Evolutionary conservation across 1,284 basidiomycete genomes (phyloP).

Genomic region (Papiliotrema laurentii): DNA sequence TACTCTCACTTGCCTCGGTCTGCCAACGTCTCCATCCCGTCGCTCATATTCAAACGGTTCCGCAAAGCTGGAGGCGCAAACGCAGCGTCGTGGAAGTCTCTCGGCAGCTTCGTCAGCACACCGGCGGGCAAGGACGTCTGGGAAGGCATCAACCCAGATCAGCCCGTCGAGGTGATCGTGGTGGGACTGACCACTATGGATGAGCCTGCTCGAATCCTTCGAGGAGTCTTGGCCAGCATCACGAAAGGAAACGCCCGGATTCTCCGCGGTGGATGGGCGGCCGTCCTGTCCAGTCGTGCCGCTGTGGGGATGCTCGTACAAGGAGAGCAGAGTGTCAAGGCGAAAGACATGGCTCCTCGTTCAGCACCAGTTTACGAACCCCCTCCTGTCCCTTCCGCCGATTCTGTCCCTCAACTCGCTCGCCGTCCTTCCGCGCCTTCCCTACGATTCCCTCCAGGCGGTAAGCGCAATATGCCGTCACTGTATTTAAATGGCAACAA

Average conservation of each 20-base stretch:
- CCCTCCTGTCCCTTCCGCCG: too few species aligned
- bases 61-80: conserved; percentile 59
- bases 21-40: conserved; percentile 76
- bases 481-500: too few species aligned
- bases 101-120: conserved; percentile 72
- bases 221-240: conserved; percentile 19
- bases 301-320: conserved; percentile 10
- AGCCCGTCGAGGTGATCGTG: conserved; percentile 48
- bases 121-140: conserved; percentile 63
- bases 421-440: conserved; percentile 31
- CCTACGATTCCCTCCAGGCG: conserved; percentile 9
- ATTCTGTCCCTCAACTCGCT: conserved; percentile 11
- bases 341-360: not conserved
- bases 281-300: conserved; percentile 12
- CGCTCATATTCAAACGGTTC: conserved; percentile 77
- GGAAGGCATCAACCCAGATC: conserved; percentile 51
- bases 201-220: conserved; percentile 20
- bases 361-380: too few species aligned
- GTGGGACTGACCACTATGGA: conserved; percentile 26
- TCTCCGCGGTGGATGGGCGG: conserved; percentile 33
- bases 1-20: conserved; percentile 61
- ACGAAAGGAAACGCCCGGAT: conserved; percentile 22
- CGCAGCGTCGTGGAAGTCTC: conserved; percentile 53
- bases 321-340: not conserved
- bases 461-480: conserved; percentile 22